These are phyloP conservation scores for Diaporthe sp. DNA, from an alignment of 2,329 filamentous ascomycete species.

Conservation along the genomic window DNA sequence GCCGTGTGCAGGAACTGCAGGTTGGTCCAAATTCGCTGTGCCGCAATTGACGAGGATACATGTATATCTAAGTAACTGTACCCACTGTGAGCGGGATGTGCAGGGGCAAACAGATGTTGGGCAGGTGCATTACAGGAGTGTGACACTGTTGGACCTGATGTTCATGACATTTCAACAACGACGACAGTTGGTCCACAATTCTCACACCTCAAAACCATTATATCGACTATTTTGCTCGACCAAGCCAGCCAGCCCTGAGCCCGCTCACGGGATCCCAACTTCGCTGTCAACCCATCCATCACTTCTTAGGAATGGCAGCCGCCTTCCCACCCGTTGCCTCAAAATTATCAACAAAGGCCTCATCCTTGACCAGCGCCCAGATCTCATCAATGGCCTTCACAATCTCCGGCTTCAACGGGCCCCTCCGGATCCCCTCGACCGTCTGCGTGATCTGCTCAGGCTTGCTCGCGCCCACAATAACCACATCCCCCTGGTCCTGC, in stretches of 20 bases:
- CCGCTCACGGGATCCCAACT: background rate
- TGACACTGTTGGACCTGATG: background rate
- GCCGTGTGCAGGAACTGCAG: background rate
- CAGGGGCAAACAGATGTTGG: background rate
- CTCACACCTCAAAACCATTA: background rate
- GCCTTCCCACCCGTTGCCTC: background rate
- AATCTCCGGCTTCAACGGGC: conserved; percentile 79
- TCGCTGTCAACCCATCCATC: background rate
- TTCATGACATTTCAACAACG: background rate
- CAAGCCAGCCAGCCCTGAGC: background rate
- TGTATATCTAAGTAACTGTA: too few relatives aligned
- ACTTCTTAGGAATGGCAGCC: background rate
- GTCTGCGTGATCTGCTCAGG: conserved; percentile 63
- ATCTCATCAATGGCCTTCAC: conserved; percentile 80
- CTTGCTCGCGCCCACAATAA: conserved; percentile 58
- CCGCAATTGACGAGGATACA: background rate
- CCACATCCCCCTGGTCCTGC: conserved; percentile 49
- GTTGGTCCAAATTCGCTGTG: background rate
- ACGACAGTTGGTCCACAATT: too few relatives aligned
- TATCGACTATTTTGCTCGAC: background rate
- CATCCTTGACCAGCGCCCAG: conserved; percentile 76
- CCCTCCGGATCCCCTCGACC: conserved; percentile 64
- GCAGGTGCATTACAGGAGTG: background rate
- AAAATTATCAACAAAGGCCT: conserved; percentile 47
- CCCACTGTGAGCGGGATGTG: background rate